Evolutionary conservation across 2,329 filamentous ascomycete species (phyloP).

Genomic region (Rosellinia necatrix): DNA sequence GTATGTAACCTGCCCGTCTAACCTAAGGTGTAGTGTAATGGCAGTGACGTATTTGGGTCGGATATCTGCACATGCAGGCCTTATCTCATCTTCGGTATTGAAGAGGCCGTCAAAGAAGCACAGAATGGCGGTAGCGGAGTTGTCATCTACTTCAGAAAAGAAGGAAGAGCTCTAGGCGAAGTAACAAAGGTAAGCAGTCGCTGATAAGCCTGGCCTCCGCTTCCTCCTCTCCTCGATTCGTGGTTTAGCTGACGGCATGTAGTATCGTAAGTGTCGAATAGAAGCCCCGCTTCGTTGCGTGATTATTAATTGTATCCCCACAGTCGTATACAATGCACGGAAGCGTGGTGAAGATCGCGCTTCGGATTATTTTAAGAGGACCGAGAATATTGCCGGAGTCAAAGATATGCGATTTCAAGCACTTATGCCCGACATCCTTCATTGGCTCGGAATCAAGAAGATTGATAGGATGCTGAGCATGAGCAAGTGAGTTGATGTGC

Average conservation of each 20-base stretch:
- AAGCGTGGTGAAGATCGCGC: conserved; percentile 80
- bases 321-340: conserved; percentile 75
- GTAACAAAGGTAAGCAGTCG: conserved; percentile 79
- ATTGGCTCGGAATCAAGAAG: conserved; percentile 98
- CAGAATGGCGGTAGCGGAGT: conserved; percentile 92
- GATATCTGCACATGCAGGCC: conserved; percentile 97
- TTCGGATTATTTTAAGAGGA: conserved; percentile 93
- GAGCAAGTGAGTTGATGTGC: conserved; percentile 73
- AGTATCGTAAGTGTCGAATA: conserved; percentile 52
- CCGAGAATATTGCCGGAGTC: conserved; percentile 97
- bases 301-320: conserved; percentile 33
- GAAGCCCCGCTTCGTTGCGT: conserved; percentile 22
- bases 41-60: conserved; percentile 95
- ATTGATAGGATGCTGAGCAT: conserved; percentile 98
- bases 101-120: conserved; percentile 96
- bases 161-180: conserved; percentile 91
- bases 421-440: conserved; percentile 95
- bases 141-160: conserved; percentile 98
- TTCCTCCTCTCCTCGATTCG: conserved; percentile 27
- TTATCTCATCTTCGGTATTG: conserved; percentile 95
- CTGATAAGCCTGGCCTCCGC: neutral
- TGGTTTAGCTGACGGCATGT: conserved; percentile 39
- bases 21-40: conserved; percentile 70
- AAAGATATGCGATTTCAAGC: conserved; percentile 98
- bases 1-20: conserved; percentile 10